phyloP scores from a whole-genome alignment of 2,329 filamentous ascomycete genomes.

The Lasiodiplodia gonubiensis region DNA sequence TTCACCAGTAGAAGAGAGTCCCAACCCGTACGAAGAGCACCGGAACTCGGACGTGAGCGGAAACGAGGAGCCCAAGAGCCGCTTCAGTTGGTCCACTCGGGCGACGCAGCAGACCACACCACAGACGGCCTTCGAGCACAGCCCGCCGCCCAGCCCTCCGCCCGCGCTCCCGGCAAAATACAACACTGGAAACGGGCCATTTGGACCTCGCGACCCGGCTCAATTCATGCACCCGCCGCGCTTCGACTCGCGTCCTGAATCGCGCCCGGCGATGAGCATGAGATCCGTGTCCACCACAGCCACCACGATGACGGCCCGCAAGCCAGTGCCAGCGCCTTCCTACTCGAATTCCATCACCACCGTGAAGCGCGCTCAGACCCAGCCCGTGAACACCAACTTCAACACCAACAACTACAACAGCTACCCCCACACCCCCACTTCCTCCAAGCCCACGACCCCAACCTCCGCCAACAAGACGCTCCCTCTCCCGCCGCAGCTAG shows the following conservation, averaged over 20 bases:
- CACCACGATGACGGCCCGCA: conserved; percentile 33
- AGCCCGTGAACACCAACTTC: background rate
- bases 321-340: conserved; percentile 36
- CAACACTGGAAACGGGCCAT: conserved; percentile 1
- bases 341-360: conserved; percentile 31
- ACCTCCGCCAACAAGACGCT: conserved; percentile 44
- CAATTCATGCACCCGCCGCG: conserved; percentile 32
- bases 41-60: background rate
- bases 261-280: conserved; percentile 32
- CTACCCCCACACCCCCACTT: conserved; percentile 9
- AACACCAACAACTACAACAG: background rate
- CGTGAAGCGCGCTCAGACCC: conserved; percentile 20
- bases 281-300: conserved; percentile 35
- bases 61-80: conserved; percentile 37
- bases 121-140: conserved; percentile 47
- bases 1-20: conserved; percentile 20
- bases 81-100: conserved; percentile 52
- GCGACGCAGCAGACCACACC: conserved; percentile 43
- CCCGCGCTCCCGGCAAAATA: conserved; percentile 42
- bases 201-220: conserved; percentile 20
- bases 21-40: conserved; percentile 8
- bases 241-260: conserved; percentile 39
- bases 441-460: conserved; percentile 32
- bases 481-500: conserved; percentile 40
- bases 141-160: conserved; percentile 50